A percentile compares a stretch with the other conserved stretches of the same genome.
Conservation (phyloP, 192 early-diverging fungal genomes). For the Kappamyces sp. region DNA sequence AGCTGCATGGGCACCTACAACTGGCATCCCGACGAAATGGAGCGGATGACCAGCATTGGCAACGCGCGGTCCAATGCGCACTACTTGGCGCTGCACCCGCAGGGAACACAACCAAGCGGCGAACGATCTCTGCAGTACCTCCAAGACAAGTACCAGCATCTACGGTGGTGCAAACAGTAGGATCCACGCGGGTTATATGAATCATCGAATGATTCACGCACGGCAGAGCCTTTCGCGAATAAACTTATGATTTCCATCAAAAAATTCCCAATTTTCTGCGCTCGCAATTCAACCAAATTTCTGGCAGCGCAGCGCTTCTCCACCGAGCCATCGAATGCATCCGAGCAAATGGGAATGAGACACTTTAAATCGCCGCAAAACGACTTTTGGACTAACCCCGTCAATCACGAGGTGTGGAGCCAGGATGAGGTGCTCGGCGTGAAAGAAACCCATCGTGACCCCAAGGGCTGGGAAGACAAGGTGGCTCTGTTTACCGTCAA, state of each 20-base stretch:
- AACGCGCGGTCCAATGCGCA: neutral
- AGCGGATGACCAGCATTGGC: neutral
- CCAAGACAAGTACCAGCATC: neutral
- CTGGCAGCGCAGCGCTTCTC: too few relatives aligned
- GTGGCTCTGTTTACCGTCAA: constrained; percentile 1
- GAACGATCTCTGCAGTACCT: neutral
- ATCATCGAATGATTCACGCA: too few relatives aligned
- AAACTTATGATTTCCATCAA: too few relatives aligned
- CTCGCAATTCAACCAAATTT: too few relatives aligned
- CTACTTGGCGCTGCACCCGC: neutral
- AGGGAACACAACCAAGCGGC: neutral
- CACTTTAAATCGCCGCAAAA: too few relatives aligned
- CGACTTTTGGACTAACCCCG: constrained; percentile 8
- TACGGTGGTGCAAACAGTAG: neutral
- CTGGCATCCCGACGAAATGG: neutral
- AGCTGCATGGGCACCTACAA: constrained; percentile 2
- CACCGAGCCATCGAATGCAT: too few relatives aligned
- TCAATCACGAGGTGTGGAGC: neutral
- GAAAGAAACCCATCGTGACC: constrained; percentile 1
- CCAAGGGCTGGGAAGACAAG: neutral
- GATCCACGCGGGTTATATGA: too few relatives aligned
- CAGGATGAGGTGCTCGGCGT: neutral
- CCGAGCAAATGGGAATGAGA: too few relatives aligned
- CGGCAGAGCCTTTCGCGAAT: too few relatives aligned
- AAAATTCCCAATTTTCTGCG: too few relatives aligned